Conservation (phyloP, 2,329 filamentous ascomycete genomes). For the Fusarium piperis region DNA sequence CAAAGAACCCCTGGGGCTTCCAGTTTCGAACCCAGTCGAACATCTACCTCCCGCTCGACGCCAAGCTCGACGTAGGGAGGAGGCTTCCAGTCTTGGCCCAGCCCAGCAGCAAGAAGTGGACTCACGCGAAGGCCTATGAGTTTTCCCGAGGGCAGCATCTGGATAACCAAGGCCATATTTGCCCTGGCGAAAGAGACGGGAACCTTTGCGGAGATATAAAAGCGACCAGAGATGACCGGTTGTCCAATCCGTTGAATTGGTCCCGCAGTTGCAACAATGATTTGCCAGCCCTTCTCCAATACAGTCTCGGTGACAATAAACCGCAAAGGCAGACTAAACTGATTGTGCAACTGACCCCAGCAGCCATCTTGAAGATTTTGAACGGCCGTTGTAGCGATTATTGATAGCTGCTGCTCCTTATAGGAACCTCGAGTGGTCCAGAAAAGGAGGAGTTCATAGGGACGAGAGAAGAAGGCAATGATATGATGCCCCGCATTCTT, state of each 20-base stretch:
- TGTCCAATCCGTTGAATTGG: neutral
- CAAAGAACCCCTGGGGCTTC: neutral
- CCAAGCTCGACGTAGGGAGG: neutral
- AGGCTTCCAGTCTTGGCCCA: neutral
- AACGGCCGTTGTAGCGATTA: neutral
- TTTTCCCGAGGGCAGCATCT: neutral
- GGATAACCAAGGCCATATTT: neutral
- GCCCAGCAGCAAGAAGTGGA: neutral
- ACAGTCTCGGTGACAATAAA: neutral
- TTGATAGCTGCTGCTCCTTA: neutral
- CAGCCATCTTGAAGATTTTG: neutral
- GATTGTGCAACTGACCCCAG: neutral
- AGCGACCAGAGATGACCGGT: neutral
- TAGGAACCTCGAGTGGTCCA: neutral
- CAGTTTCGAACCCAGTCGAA: neutral
- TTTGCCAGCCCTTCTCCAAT: neutral
- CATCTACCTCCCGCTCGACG: neutral
- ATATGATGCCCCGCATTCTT: neutral
- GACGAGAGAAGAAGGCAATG: neutral
- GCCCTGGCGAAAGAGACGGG: neutral
- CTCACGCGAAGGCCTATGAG: neutral
- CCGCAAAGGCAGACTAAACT: neutral
- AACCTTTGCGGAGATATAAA: neutral
- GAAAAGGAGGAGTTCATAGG: neutral
- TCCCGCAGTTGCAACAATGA: neutral